Evolutionary conservation across 306 rosid species (phyloP).

Genomic region (Fagus crenata): DNA sequence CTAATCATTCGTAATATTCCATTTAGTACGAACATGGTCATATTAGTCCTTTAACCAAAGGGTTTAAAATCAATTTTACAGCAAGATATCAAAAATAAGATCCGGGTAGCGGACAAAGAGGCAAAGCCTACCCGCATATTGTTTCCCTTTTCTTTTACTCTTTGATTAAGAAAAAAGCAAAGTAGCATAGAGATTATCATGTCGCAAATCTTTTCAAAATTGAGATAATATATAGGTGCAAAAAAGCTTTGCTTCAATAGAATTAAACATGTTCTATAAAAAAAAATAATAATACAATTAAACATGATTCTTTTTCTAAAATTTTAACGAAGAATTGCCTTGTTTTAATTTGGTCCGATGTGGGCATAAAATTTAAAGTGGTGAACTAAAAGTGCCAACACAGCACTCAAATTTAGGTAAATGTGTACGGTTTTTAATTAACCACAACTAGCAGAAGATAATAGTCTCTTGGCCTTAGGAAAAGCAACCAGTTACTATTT

Average conservation of each 20-base stretch:
- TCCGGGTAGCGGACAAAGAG: slow-evolving; percentile 24
- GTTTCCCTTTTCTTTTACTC: not conserved
- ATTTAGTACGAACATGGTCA: slow-evolving; percentile 8
- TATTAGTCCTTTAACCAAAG: not conserved
- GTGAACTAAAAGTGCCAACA: slow-evolving; percentile 11
- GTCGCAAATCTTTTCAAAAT: slow-evolving; percentile 26
- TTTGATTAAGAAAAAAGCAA: slow-evolving; percentile 22
- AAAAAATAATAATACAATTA: not conserved
- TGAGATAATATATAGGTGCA: not conserved
- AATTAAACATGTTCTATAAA: not conserved
- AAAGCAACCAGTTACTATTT: not conserved
- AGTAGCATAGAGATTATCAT: slow-evolving; percentile 15
- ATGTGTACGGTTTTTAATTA: not conserved
- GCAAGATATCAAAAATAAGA: slow-evolving; percentile 9
- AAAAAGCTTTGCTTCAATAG: not conserved
- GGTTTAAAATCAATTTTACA: slow-evolving; percentile 11
- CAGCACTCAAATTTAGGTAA: not conserved
- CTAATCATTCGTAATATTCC: slow-evolving; percentile 17
- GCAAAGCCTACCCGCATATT: slow-evolving; percentile 17
- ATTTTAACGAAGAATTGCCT: not conserved
- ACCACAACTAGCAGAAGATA: not conserved
- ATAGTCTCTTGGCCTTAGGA: not conserved
- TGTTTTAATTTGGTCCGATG: not conserved
- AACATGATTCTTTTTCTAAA: not conserved
- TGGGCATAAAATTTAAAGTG: not conserved